Evolutionary conservation across 2,329 filamentous ascomycete species (phyloP), one percentile per base, ranked within the genome.

Genomic region (Xylariaceae sp.): DNA sequence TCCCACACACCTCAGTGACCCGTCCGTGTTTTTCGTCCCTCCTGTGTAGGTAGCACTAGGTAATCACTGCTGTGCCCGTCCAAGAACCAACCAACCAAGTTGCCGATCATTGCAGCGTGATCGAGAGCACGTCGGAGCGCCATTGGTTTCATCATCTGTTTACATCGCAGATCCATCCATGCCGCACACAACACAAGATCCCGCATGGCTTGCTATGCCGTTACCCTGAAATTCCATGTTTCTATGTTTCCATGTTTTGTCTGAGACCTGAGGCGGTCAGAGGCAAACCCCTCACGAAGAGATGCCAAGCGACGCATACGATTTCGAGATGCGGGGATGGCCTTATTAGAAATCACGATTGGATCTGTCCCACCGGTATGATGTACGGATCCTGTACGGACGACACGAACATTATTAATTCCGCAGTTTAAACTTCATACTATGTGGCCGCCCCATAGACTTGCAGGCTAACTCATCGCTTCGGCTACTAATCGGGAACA

Each of bases 231-330:
- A 43, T 21, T 46, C 55, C 37, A 42, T 49, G 51, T 34, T 47
- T 43, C n/a, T n/a, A n/a, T n/a, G n/a, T n/a, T n/a, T n/a, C n/a
- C n/a, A n/a, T n/a, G n/a, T n/a, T 37, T 42, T 47, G 36, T 54
- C 34, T 26, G 45, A 54, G 53, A 21, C 46, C 29, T 46, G 42
- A 47, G 45, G 51, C 56, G 42, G 51, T 58, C 46, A 54, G 48
- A 41, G 36, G 44, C 26, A 22, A 39, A 37, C 5, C 32, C 32
- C 32, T 34, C 12, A 26, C 41, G 16, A 29, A 43, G 13, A n/a
- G 32, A 34, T 13, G 32, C 9, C 2, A 15, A 26, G 21, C 22
- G 21, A 43, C 12, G 13, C 8, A 41, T 13, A 30, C 26, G 29
- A 34, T 54, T 43, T 47, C 21, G 6, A 21, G 40, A 50, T 54